Evolutionary conservation across 495 filamentous ascomycete species (phyloP).

Genomic region (Penicillium tannophilum): DNA sequence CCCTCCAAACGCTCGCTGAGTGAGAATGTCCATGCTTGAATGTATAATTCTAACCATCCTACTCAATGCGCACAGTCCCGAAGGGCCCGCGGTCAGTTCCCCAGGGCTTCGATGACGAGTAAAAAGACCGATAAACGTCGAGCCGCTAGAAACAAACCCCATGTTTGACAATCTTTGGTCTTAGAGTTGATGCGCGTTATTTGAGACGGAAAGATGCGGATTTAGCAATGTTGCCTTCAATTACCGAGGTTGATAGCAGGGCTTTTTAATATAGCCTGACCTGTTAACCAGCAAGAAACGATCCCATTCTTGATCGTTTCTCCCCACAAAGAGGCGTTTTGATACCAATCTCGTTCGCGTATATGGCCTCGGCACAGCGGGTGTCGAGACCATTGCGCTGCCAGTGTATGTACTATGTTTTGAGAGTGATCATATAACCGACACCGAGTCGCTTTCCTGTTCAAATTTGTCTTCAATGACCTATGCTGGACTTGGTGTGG

Average conservation of each 20-base stretch:
- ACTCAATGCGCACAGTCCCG: conserved; percentile 59
- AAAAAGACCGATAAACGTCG: conserved; percentile 21
- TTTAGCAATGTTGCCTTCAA: conserved; percentile 15
- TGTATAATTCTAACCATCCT: conserved; percentile 10
- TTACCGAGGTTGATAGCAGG: conserved; percentile 6
- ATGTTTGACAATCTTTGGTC: neutral
- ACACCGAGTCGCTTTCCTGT: conserved; percentile 27
- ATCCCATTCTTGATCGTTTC: conserved; percentile 9
- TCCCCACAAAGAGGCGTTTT: conserved; percentile 25
- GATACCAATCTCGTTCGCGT: conserved; percentile 34
- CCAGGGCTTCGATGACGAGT: conserved; percentile 74
- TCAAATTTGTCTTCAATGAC: conserved; percentile 5
- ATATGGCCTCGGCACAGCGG: conserved; percentile 17
- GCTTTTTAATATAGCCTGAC: neutral
- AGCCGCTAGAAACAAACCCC: conserved; percentile 1
- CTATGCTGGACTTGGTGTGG: too few relatives aligned
- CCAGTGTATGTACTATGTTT: conserved; percentile 36
- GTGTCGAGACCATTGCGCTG: conserved; percentile 22
- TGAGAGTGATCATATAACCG: conserved; percentile 29
- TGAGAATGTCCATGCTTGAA: neutral
- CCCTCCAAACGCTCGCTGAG: neutral
- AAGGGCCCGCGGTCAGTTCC: conserved; percentile 70
- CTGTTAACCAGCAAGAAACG: conserved; percentile 15
- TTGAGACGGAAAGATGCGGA: conserved; percentile 12
- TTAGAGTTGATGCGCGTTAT: conserved; percentile 10